phyloP scores from a whole-genome alignment of 495 filamentous ascomycete genomes.

The Talaromyces adpressus region DNA sequence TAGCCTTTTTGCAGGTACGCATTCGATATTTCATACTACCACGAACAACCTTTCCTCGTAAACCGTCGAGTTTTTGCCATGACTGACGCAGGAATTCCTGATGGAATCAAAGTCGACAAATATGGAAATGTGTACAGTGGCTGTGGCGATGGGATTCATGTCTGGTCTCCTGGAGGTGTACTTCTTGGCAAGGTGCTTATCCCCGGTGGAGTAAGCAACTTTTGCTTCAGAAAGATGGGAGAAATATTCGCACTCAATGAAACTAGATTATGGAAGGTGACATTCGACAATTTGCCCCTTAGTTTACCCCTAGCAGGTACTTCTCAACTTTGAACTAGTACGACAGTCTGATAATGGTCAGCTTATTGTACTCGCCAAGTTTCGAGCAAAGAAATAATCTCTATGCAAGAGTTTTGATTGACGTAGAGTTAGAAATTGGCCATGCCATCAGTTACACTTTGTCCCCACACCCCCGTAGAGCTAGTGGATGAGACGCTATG shows the following conservation, averaged over 20 bases:
- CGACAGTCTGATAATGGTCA: too few relatives aligned
- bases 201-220: constrained; percentile 32
- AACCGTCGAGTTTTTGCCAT: constrained; percentile 54
- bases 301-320: too few relatives aligned
- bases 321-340: too few relatives aligned
- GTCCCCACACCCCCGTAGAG: too few relatives aligned
- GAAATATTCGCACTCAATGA: constrained; percentile 37
- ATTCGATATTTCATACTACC: constrained; percentile 17
- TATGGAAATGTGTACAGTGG: constrained; percentile 54
- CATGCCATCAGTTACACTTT: too few relatives aligned
- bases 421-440: too few relatives aligned
- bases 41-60: constrained; percentile 29
- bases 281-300: too few relatives aligned
- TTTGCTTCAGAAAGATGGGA: constrained; percentile 36
- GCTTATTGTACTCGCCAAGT: too few relatives aligned
- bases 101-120: constrained; percentile 54
- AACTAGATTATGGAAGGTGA: too few relatives aligned
- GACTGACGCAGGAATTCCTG: constrained; percentile 45
- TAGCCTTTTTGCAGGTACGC: constrained; percentile 18
- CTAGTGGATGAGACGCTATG: too few relatives aligned
- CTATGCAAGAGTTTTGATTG: too few relatives aligned
- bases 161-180: constrained; percentile 50
- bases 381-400: too few relatives aligned
- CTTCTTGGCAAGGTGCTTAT: constrained; percentile 50
- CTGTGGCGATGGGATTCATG: constrained; percentile 53